Evolutionary conservation across 2,329 filamentous ascomycete species (phyloP).

Genomic region (Aspergillus eucalypticola): DNA sequence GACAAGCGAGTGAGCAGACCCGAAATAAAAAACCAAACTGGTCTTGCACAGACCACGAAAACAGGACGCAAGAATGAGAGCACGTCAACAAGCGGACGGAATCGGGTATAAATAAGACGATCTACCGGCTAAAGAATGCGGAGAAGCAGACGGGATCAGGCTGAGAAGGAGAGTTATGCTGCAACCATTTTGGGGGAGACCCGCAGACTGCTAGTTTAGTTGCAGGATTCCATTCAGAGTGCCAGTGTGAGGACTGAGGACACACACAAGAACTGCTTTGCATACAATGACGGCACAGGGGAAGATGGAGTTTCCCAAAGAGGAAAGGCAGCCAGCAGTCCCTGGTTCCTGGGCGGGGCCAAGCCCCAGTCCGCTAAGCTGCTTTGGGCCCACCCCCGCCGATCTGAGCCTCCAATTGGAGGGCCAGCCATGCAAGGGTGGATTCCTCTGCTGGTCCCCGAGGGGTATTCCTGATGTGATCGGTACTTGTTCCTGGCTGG

Average conservation of each 20-base stretch:
- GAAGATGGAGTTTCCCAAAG: not conserved
- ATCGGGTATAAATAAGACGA: conserved; percentile 12
- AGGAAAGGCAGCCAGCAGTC: not conserved
- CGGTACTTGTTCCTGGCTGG: not conserved
- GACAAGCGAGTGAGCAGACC: conserved; percentile 1
- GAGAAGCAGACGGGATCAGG: not conserved
- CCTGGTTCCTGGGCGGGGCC: conserved; percentile 1
- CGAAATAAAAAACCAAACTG: not conserved
- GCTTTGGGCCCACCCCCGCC: not conserved
- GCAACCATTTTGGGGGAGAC: not conserved
- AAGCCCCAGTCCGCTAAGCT: not conserved
- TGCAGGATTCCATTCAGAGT: not conserved
- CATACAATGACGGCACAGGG: not conserved
- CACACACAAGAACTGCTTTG: too few species aligned
- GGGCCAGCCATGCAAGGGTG: not conserved
- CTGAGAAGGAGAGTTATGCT: not conserved
- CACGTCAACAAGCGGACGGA: conserved; percentile 11
- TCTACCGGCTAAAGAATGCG: conserved; percentile 1
- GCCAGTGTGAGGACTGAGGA: too few species aligned
- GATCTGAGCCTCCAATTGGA: not conserved
- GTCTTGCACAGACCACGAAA: conserved; percentile 3
- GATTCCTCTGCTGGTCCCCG: not conserved
- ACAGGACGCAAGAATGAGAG: conserved; percentile 15
- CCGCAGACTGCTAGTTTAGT: not conserved
- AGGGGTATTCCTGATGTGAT: not conserved